These are phyloP conservation scores for Penicillium sp. DNA, from an alignment of 2,329 filamentous ascomycete species.

Conservation along the genomic window DNA sequence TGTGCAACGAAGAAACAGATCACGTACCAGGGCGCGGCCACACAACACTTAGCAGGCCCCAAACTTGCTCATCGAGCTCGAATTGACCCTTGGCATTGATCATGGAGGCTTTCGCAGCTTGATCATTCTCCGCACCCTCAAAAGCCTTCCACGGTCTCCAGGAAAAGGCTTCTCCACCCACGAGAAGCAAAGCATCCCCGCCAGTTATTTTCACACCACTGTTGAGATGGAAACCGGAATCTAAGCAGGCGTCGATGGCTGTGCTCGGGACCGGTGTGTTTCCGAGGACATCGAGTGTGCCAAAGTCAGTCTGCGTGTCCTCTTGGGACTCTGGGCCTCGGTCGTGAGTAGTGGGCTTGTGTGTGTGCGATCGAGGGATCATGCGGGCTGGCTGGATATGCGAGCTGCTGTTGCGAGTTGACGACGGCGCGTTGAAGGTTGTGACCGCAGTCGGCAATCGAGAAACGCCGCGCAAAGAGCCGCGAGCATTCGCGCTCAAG, in stretches of 20 bases:
- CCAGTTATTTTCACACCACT: slow-evolving; percentile 66
- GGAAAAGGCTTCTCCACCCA: slow-evolving; percentile 79
- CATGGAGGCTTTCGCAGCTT: slow-evolving; percentile 42
- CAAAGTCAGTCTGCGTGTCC: slow-evolving; percentile 66
- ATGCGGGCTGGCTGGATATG: slow-evolving; percentile 26
- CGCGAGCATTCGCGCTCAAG: slow-evolving; percentile 7
- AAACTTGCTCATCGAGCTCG: slow-evolving; percentile 64
- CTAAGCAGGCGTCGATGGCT: slow-evolving; percentile 72
- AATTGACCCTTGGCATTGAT: slow-evolving; percentile 75
- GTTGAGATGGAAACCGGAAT: slow-evolving; percentile 80
- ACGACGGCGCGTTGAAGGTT: slow-evolving; percentile 6
- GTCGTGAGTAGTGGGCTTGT: slow-evolving; percentile 44
- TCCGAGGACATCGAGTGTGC: slow-evolving; percentile 69
- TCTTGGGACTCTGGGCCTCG: slow-evolving; percentile 57
- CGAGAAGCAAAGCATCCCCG: slow-evolving; percentile 67
- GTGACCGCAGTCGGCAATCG: slow-evolving; percentile 9
- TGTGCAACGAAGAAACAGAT: background rate
- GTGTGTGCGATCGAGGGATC: slow-evolving; percentile 28
- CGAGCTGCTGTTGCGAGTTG: slow-evolving; percentile 22
- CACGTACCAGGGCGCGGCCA: slow-evolving; percentile 82
- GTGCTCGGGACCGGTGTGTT: slow-evolving; percentile 72
- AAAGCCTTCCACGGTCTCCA: slow-evolving; percentile 73
- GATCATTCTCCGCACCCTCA: slow-evolving; percentile 29
- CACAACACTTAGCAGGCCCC: slow-evolving; percentile 68
- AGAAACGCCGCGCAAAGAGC: slow-evolving; percentile 11